Conservation (phyloP, 208 protist species). For the Herpetomonas muscarum region DNA sequence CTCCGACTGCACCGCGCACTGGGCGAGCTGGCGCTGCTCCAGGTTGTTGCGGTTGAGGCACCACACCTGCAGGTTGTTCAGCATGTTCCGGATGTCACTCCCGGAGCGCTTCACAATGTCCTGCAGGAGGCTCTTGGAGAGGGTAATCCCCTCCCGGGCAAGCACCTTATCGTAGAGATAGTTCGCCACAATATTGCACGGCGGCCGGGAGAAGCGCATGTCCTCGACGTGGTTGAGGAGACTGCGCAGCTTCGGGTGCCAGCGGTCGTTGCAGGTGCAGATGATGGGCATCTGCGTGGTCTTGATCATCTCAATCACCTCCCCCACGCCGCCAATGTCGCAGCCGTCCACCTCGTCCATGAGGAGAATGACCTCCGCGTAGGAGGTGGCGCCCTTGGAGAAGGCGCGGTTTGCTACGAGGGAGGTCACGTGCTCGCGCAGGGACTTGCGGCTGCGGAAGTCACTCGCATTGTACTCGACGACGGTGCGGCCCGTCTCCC, state of each 20-base stretch:
- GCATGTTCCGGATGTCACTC: conserved; percentile 95
- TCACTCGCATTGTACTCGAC: conserved; percentile 99
- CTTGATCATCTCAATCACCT: conserved; percentile 96
- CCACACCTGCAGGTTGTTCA: conserved; percentile 97
- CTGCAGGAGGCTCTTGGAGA: conserved; percentile 84
- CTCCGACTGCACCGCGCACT: conserved; percentile 55
- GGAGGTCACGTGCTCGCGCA: conserved; percentile 78
- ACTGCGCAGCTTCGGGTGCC: conserved; percentile 89
- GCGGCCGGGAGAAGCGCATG: conserved; percentile 90
- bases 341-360: conserved; percentile 99
- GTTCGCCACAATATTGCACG: conserved; percentile 81
- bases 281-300: conserved; percentile 94
- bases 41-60: conserved; percentile 47
- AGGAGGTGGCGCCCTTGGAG: conserved; percentile 33
- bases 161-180: conserved; percentile 87
- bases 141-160: conserved; percentile 82
- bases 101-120: conserved; percentile 87
- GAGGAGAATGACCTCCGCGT: conserved; percentile 87
- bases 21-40: conserved; percentile 60
- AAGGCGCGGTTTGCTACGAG: conserved; percentile 83
- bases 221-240: conserved; percentile 96
- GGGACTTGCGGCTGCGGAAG: conserved; percentile 92
- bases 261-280: conserved; percentile 99
- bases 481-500: conserved; percentile 87
- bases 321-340: conserved; percentile 97